Conservation (phyloP, 495 filamentous ascomycete genomes). For the Aspergillus panamensis region DNA sequence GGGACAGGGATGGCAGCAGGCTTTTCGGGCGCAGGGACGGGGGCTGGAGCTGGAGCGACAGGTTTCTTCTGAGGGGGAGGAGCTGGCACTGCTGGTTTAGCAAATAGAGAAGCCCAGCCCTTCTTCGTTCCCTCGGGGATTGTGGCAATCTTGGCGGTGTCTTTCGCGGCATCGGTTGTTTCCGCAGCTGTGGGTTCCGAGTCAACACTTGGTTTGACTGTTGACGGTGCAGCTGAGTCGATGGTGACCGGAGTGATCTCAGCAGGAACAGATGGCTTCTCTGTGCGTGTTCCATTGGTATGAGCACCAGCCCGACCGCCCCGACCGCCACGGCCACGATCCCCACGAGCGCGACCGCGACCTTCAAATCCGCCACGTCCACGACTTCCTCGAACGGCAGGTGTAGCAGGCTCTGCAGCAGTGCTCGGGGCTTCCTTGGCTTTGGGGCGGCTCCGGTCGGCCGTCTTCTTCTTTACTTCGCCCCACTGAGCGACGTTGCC, state of each 20-base stretch:
- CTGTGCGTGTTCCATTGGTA: slow-evolving; percentile 49
- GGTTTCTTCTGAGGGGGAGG: slow-evolving; percentile 39
- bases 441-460: slow-evolving; percentile 80
- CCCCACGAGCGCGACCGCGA: slow-evolving; percentile 66
- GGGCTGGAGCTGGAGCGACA: slow-evolving; percentile 44
- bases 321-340: slow-evolving; percentile 72
- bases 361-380: slow-evolving; percentile 63
- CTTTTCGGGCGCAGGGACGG: slow-evolving; percentile 46
- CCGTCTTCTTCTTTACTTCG: slow-evolving; percentile 89
- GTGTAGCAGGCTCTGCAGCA: slow-evolving; percentile 41
- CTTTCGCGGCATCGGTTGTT: slow-evolving; percentile 32
- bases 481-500: slow-evolving; percentile 91
- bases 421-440: slow-evolving; percentile 64
- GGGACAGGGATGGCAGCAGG: slow-evolving; percentile 17
- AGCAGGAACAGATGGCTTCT: slow-evolving; percentile 39
- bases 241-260: slow-evolving; percentile 31
- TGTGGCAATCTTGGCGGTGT: slow-evolving; percentile 36
- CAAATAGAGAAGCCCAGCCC: slow-evolving; percentile 63
- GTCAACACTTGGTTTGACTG: slow-evolving; percentile 27
- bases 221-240: slow-evolving; percentile 40
- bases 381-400: slow-evolving; percentile 60
- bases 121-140: slow-evolving; percentile 52
- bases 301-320: slow-evolving; percentile 61
- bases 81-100: slow-evolving; percentile 42
- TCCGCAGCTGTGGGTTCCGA: slow-evolving; percentile 31